Evolutionary conservation across 768 basidiomycete species (phyloP).

Genomic region (Trametes coccinea): DNA sequence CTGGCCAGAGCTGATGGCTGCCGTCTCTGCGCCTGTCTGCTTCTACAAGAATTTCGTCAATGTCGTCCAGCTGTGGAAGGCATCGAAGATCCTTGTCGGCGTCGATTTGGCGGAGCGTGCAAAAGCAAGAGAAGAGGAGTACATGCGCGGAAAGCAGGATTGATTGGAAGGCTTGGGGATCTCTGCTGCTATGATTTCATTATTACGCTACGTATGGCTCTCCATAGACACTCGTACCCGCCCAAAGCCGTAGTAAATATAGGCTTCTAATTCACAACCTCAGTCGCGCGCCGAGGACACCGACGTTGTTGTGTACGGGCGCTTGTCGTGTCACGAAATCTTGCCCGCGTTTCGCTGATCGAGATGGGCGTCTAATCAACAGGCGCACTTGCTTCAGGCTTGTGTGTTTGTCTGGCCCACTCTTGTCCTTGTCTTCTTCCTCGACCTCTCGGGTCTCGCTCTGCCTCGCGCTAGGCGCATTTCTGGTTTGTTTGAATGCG

Average conservation of each 20-base stretch:
- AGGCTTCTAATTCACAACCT: slow-evolving; percentile 4
- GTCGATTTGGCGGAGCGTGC: slow-evolving; percentile 88
- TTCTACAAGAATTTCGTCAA: slow-evolving; percentile 90
- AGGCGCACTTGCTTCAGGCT: background rate
- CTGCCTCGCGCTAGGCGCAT: slow-evolving; percentile 14
- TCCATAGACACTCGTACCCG: slow-evolving; percentile 17
- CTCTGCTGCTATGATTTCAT: background rate
- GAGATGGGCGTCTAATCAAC: background rate
- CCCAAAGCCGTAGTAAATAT: slow-evolving; percentile 6
- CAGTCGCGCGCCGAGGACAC: background rate
- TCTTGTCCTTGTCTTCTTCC: background rate
- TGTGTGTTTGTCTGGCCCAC: background rate
- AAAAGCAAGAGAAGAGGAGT: slow-evolving; percentile 50
- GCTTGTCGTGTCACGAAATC: background rate
- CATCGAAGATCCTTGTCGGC: slow-evolving; percentile 90
- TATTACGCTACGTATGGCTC: slow-evolving; percentile 15
- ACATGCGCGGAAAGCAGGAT: slow-evolving; percentile 20
- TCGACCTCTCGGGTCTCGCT: slow-evolving; percentile 1
- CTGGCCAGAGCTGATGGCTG: slow-evolving; percentile 75
- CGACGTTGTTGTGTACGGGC: background rate
- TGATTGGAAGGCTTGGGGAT: background rate
- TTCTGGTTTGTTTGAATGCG: slow-evolving; percentile 34
- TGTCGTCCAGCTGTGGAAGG: slow-evolving; percentile 97
- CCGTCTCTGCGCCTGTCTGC: slow-evolving; percentile 65
- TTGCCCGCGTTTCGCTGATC: background rate